Percentiles rank a stretch among this genome's conserved stretches.
Conservation (phyloP, 2,329 filamentous ascomycete genomes). For the Fusarium drepaniforme region DNA sequence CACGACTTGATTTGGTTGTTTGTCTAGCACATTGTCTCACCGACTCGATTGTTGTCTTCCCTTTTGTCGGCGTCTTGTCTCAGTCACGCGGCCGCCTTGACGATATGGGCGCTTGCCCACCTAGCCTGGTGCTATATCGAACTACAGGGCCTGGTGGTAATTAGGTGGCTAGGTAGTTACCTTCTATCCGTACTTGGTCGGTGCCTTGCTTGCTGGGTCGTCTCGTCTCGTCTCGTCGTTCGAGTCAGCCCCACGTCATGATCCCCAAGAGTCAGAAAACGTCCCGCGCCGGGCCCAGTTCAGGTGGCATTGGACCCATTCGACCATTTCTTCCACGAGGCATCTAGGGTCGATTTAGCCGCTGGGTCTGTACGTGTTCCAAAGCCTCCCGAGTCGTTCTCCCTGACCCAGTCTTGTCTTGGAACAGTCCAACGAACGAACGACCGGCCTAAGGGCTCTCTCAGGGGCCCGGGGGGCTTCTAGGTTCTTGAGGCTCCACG, state of each 20-base stretch:
- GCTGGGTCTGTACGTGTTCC: constrained; percentile 5
- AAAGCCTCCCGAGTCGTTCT: constrained; percentile 14
- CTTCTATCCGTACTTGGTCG: neutral
- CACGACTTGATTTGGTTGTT: constrained; percentile 6
- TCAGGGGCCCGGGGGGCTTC: neutral
- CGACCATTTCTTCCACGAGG: constrained; percentile 20
- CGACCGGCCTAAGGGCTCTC: neutral
- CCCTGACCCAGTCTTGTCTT: neutral
- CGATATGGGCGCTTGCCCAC: constrained; percentile 19
- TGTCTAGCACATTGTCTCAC: constrained; percentile 25
- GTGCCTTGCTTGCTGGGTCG: constrained; percentile 8
- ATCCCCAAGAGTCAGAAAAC: constrained; percentile 7
- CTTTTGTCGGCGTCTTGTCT: constrained; percentile 12
- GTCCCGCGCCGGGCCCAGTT: neutral
- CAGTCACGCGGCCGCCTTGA: constrained; percentile 21
- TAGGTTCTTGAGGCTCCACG: constrained; percentile 6
- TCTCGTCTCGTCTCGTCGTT: neutral
- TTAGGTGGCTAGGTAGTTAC: constrained; percentile 15
- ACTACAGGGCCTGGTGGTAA: constrained; percentile 21
- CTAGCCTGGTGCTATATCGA: constrained; percentile 25
- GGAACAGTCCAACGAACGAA: constrained; percentile 4
- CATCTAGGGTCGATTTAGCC: constrained; percentile 31
- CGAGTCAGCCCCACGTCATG: constrained; percentile 35
- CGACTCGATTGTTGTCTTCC: constrained; percentile 21
- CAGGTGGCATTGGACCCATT: neutral